Conservation (phyloP, 176 grass and related monocot genomes). For the Triticum monococcum region DNA sequence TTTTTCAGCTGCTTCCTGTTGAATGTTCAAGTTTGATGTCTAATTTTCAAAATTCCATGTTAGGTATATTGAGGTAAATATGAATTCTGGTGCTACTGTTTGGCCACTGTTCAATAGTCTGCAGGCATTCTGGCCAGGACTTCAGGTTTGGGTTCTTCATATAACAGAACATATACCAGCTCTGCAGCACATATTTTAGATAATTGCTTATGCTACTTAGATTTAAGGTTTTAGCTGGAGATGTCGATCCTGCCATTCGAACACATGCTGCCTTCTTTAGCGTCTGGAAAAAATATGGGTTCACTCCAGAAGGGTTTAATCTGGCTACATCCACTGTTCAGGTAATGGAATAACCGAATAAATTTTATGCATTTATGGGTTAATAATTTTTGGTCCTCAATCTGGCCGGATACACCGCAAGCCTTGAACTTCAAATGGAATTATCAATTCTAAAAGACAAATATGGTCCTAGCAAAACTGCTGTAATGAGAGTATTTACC, state of each 20-base stretch:
- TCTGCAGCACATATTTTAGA: slow-evolving; percentile 37
- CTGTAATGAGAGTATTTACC: background rate
- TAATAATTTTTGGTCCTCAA: slow-evolving; percentile 15
- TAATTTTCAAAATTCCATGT: background rate
- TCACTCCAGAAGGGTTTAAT: slow-evolving; percentile 97
- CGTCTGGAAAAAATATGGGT: slow-evolving; percentile 97
- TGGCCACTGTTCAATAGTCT: slow-evolving; percentile 98
- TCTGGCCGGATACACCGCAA: background rate
- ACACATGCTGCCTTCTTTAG: slow-evolving; percentile 98
- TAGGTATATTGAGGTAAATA: slow-evolving; percentile 99
- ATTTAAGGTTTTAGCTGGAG: slow-evolving; percentile 99
- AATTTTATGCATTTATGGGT: background rate
- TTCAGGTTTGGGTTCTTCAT: slow-evolving; percentile 79
- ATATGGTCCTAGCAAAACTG: background rate
- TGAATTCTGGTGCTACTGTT: slow-evolving; percentile 94
- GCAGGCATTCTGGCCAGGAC: slow-evolving; percentile 99
- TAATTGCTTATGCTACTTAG: slow-evolving; percentile 77
- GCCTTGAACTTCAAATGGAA: slow-evolving; percentile 5
- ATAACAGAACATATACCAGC: slow-evolving; percentile 16
- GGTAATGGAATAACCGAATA: slow-evolving; percentile 43
- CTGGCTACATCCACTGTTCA: slow-evolving; percentile 82
- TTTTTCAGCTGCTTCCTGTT: background rate
- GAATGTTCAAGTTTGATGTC: background rate
- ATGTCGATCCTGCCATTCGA: slow-evolving; percentile 93
- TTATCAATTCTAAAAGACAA: background rate